Base-by-base conservation (phyloP, 306 rosid genomes). In the Vigna radiata region DNA sequence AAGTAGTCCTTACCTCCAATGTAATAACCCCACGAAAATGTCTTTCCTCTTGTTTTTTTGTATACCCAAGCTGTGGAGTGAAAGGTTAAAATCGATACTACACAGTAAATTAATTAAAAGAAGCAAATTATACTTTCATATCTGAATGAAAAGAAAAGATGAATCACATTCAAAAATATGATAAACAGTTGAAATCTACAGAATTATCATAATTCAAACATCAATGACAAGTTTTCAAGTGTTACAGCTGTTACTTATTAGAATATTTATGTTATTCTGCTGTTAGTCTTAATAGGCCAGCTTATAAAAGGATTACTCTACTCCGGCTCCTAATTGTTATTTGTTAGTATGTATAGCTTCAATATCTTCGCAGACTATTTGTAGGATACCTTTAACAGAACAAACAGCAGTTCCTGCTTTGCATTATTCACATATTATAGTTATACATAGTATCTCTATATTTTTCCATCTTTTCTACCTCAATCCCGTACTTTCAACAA, bases 41-140 rank as follows among this genome's bases (percentile, higher is more conserved):
- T 61, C 90, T 84, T 82, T 95, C 97, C 78, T 95, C 99, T 85
- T 92, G 96, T 82, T 92, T 95, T 82, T 92, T 88, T 36, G 99
- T 95, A 86, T 95, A 95, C 70, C 97, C 97, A 86, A 95, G 99
- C 99, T 95, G 90, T 81, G 55, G 52, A 83, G 77, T 72, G 46
- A 75, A 83, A 70, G 29, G 67, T 18, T 52, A 80, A 31, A 50
- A 65, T 77, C 69, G 65, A 80, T 8, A 80, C n/a, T 50, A 71
- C 12, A 66, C 17, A 70, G 49, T 69, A 80, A 76, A 69, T 33
- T 68, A 41, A 52, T 18, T 52, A 61, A 54, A 49, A 69, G 80
- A 50, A 8, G 17, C 21, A 25, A 41, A 70, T 36, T 64, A 39
- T 60, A 43, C 17, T 21, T 39, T 62, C 37, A 75, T 47, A 50